A percentile compares a stretch with the other conserved stretches of the same genome.
Conservation (phyloP, 306 rosid genomes). For the Echinosophora koreensis region DNA sequence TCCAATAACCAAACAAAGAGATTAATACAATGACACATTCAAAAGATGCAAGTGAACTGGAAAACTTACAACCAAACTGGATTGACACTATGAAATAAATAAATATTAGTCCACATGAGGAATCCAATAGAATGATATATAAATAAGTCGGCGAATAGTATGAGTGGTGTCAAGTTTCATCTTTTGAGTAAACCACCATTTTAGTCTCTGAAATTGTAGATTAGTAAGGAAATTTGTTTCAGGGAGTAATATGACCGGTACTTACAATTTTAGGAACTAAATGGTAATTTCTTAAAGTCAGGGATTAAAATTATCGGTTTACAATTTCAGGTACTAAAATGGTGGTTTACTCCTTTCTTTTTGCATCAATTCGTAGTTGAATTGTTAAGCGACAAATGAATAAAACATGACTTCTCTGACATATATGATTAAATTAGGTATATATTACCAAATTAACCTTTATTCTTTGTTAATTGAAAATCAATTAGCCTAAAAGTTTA, state of each 20-base stretch:
- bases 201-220: too few species aligned
- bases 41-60: constrained; percentile 40
- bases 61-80: constrained; percentile 1
- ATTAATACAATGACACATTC: neutral
- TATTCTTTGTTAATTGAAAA: too few species aligned
- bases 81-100: neutral
- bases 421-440: neutral
- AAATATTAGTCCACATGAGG: neutral
- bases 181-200: neutral
- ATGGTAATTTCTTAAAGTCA: too few species aligned
- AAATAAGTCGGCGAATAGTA: constrained; percentile 2
- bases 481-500: neutral
- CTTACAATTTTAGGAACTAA: too few species aligned
- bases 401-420: neutral
- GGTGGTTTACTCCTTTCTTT: too few species aligned
- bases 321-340: too few species aligned
- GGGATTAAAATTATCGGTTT: too few species aligned
- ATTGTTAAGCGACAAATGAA: constrained; percentile 11
- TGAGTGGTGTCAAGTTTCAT: neutral
- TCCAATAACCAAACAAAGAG: constrained; percentile 32
- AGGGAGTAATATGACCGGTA: too few species aligned
- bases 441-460: neutral
- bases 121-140: neutral
- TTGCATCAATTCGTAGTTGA: constrained; percentile 6
- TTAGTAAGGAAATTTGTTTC: too few species aligned